Conservation (phyloP, 331 rosid species). For the Dryas integrifolia region DNA sequence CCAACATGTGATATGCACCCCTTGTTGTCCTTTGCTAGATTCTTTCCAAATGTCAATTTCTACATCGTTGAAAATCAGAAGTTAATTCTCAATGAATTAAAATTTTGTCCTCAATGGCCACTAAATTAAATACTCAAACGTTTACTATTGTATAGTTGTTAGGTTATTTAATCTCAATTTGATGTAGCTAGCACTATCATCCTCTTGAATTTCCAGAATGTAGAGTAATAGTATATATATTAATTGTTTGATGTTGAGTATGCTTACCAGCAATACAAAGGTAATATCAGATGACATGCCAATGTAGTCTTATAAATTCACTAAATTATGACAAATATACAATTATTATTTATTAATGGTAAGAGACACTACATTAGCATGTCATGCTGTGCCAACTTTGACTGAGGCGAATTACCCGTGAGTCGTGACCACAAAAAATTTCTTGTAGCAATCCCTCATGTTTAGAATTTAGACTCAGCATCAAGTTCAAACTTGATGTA, state of each 20-base stretch:
- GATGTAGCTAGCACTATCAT: background rate
- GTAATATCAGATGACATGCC: too few species aligned
- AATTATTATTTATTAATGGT: too few species aligned
- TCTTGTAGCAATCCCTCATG: background rate
- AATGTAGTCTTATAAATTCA: too few species aligned
- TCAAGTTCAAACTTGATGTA: slow-evolving; percentile 2
- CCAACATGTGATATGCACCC: background rate
- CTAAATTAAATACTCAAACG: background rate
- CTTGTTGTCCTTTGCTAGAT: background rate
- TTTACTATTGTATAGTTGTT: background rate
- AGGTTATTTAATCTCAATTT: background rate
- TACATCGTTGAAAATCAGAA: background rate
- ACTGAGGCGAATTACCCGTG: too few species aligned
- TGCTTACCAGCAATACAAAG: too few species aligned
- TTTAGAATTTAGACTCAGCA: background rate
- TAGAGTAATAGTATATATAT: too few species aligned
- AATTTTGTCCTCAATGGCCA: background rate
- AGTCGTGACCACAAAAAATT: too few species aligned
- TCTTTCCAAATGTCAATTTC: background rate
- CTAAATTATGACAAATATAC: too few species aligned
- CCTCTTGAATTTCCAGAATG: background rate
- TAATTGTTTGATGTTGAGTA: too few species aligned
- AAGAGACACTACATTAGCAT: too few species aligned
- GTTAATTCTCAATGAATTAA: background rate
- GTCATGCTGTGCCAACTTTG: too few species aligned